Base-by-base conservation (phyloP, 768 basidiomycete genomes). In the Tylopilus sp. region DNA sequence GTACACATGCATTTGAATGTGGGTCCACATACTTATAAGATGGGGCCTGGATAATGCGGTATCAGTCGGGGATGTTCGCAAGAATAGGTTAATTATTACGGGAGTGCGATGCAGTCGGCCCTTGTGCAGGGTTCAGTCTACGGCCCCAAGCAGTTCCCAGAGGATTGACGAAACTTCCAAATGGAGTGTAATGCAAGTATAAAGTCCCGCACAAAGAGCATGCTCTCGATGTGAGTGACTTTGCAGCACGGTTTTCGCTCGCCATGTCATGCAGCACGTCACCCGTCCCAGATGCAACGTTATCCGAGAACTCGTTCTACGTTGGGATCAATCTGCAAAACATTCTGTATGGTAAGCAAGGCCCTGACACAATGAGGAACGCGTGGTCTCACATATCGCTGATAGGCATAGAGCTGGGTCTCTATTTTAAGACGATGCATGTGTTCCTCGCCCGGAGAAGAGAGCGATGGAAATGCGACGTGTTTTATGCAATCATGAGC, bases 391-490 rank as follows among this genome's bases (percentile, higher is more conserved):
- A 51, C n/a, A 12, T 23, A 33, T 17, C 1, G 18, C 28, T 40
- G 4, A 2, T 30, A 63, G 58, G 62, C 10, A 36, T 56, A 35
- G 13, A 60, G 4, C 47, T 63, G 6, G 49, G 40, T 10, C 41
- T 62, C 5, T 63, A 63, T 17, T 41, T 63, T 42, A 52, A 48
- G 23, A 54, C 54, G 12, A 52, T 60, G 41, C 40, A 40, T 9
- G 22, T 44, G 28, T 25, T 56, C 31, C 17, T 56, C 9, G 17
- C 23, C 10, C 41, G 23, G n/a, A 44, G 20, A 35, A 40, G 25
- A 41, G n/a, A n/a, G 7, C 33, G 11, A 4, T 23, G 13, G 21
- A 38, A 18, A 28, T 45, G 30, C 15, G 46, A 58, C 43, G 11
- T 45, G 10, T 52, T 60, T 33, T 58, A 52, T 13, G 54, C 48